A percentile compares a stretch with the other conserved stretches of the same genome.
Evolutionary conservation across 768 basidiomycete species (phyloP).

Genomic region (Bullera alba): DNA sequence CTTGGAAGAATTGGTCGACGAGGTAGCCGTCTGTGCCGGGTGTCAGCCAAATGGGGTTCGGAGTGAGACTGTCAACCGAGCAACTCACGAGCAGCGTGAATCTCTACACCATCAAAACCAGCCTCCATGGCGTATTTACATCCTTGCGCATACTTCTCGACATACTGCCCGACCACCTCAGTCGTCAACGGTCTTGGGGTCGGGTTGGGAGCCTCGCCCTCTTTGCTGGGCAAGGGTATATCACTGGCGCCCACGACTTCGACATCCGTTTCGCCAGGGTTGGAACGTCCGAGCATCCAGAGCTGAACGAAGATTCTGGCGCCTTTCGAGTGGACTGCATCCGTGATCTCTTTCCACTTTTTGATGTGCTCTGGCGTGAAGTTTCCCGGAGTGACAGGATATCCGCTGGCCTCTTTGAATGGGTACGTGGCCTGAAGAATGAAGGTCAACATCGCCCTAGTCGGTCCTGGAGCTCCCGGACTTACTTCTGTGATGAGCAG

Average conservation of each 20-base stretch:
- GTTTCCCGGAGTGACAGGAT: conserved; percentile 56
- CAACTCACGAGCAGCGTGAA: conserved; percentile 48
- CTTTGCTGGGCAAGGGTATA: conserved; percentile 1
- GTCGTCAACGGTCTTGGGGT: conserved; percentile 33
- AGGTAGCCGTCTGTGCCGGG: conserved; percentile 44
- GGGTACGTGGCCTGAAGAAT: conserved; percentile 50
- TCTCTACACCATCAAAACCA: conserved; percentile 64
- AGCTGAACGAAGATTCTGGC: conserved; percentile 56
- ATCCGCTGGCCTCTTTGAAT: conserved; percentile 52
- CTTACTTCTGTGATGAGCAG: conserved; percentile 45
- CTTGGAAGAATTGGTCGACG: conserved; percentile 60
- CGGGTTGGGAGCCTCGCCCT: neutral
- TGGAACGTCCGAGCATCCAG: conserved; percentile 52
- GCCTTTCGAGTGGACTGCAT: conserved; percentile 55
- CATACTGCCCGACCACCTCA: conserved; percentile 47
- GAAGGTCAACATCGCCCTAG: neutral
- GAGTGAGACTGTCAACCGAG: no score
- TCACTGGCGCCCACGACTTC: conserved; percentile 14
- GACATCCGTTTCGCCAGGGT: conserved; percentile 11
- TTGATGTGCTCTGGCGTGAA: conserved; percentile 57
- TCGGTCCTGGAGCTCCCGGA: neutral
- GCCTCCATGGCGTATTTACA: conserved; percentile 58
- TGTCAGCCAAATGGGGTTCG: no score
- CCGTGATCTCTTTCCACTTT: conserved; percentile 57
- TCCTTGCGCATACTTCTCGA: conserved; percentile 49